These are phyloP conservation scores for Thelonectria discophora DNA, from an alignment of 2,329 filamentous ascomycete species.

Conservation along the genomic window DNA sequence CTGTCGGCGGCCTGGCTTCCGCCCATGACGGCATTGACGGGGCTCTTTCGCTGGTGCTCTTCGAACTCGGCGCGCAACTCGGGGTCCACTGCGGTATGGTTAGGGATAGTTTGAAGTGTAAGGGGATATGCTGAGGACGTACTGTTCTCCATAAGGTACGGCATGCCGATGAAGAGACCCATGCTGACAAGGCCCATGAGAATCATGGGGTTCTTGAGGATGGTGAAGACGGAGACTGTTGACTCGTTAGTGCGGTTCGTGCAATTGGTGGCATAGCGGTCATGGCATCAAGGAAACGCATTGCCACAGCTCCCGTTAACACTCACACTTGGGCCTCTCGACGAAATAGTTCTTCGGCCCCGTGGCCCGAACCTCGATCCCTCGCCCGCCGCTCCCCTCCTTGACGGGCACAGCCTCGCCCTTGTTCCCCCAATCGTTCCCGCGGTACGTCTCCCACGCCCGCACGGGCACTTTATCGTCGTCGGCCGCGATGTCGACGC, in stretches of 20 bases:
- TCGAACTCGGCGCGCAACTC: slow-evolving; percentile 94
- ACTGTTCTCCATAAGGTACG: slow-evolving; percentile 96
- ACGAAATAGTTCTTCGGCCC: slow-evolving; percentile 79
- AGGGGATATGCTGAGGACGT: slow-evolving; percentile 51
- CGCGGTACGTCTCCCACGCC: slow-evolving; percentile 86
- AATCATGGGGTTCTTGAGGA: slow-evolving; percentile 97
- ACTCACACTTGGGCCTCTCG: slow-evolving; percentile 78
- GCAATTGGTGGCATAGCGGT: background rate
- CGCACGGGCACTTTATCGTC: slow-evolving; percentile 56
- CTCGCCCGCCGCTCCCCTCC: slow-evolving; percentile 48
- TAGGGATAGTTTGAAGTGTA: slow-evolving; percentile 15
- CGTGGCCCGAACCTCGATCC: slow-evolving; percentile 69
- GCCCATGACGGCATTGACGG: slow-evolving; percentile 67
- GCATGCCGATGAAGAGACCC: slow-evolving; percentile 88
- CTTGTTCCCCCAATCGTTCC: slow-evolving; percentile 89
- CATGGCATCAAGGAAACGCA: slow-evolving; percentile 5
- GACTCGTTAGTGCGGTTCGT: slow-evolving; percentile 2
- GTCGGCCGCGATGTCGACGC: slow-evolving; percentile 72
- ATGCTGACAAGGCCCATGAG: slow-evolving; percentile 87
- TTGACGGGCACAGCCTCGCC: slow-evolving; percentile 67
- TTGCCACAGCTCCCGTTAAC: background rate
- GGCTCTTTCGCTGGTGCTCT: slow-evolving; percentile 81
- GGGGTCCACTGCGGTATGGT: slow-evolving; percentile 80
- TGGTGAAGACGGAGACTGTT: slow-evolving; percentile 78
- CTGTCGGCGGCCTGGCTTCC: slow-evolving; percentile 48